Evolutionary conservation across 257 asterid species (phyloP), one percentile per base, ranked within the genome.

Genomic region (Solanum piurae): DNA sequence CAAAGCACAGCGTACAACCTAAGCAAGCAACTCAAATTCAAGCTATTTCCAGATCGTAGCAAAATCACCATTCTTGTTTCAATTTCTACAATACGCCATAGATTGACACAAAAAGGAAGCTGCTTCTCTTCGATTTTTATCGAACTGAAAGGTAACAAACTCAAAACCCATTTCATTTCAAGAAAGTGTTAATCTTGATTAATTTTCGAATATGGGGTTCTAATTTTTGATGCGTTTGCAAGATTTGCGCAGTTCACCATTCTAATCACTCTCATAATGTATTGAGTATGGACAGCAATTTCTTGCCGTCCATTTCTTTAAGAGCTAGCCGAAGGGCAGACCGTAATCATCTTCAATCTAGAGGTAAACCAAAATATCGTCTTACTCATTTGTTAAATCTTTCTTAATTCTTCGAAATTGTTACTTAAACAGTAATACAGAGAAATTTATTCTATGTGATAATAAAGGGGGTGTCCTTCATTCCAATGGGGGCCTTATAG

Each of bases 271-370:
- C 44, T 38, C 68, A 71, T 25, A 20, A 49, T 86, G 83, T 52
- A 72, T 72, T 86, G 73, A 77, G 52, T 72, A 92, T 91, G 93
- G 94, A 91, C 5, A 87, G 69, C 4, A 88, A 90, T 85, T 85
- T 68, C 62, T 86, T 31, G 66, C 89, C 88, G 20, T 71, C 91
- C 29, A 25, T 91, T 66, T 91, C 94, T 8, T 85, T 49, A 20
- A 88, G 93, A 87, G 90, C 90, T 25, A 89, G 68, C 79, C 88
- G 93, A 40, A 90, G 91, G 87, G 14, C 88, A 23, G 91, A 91
- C 66, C 87, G 88, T 29, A 89, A 62, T 87, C 83, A 66, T 71
- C 89, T 52, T 72, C 90, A 87, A 27, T 27, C 83, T 37, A 83
- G 76, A 91, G 94, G 93, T 91, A 84, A 34, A 86, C 8, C 62